Conservation (phyloP, 2,329 filamentous ascomycete species). For the Trichoderma atrobrunneum region DNA sequence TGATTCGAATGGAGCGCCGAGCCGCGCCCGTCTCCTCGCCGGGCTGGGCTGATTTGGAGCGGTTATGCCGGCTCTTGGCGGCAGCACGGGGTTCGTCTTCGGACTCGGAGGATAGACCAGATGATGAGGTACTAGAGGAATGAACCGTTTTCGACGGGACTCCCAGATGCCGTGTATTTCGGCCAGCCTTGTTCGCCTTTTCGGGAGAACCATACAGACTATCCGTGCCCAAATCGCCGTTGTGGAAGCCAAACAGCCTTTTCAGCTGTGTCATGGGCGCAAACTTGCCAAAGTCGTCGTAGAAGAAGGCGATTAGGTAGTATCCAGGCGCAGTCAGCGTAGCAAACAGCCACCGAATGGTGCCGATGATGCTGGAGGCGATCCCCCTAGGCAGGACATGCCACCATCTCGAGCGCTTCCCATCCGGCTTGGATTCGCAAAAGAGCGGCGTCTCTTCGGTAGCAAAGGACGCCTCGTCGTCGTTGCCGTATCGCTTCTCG, state of each 20-base stretch:
- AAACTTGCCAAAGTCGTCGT: conserved; percentile 75
- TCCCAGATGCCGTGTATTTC: conserved; percentile 29
- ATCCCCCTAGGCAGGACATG: conserved; percentile 64
- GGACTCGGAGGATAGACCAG: conserved; percentile 67
- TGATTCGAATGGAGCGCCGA: conserved; percentile 84
- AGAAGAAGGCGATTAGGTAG: conserved; percentile 80
- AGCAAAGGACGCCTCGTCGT: conserved; percentile 34
- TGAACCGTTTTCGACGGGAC: conserved; percentile 28
- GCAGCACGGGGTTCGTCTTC: conserved; percentile 51
- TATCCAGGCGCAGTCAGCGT: conserved; percentile 76
- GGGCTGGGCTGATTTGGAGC: conserved; percentile 60
- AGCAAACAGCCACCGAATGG: conserved; percentile 74
- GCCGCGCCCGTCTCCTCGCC: conserved; percentile 63
- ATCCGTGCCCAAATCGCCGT: conserved; percentile 41
- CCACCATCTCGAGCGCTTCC: conserved; percentile 47
- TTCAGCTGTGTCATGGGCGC: conserved; percentile 72
- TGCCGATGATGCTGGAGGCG: conserved; percentile 68
- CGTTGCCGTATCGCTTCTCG: conserved; percentile 39
- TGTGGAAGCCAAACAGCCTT: conserved; percentile 55
- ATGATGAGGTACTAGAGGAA: conserved; percentile 50
- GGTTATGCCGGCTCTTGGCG: conserved; percentile 48
- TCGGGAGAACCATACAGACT: conserved; percentile 27
- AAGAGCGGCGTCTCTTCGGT: conserved; percentile 67
- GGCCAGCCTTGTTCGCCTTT: conserved; percentile 22
- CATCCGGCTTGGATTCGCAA: conserved; percentile 34